A percentile compares a stretch with the other conserved stretches of the same genome.
phyloP scores from a whole-genome alignment of 306 rosid genomes.

The Vigna nakashimae region DNA sequence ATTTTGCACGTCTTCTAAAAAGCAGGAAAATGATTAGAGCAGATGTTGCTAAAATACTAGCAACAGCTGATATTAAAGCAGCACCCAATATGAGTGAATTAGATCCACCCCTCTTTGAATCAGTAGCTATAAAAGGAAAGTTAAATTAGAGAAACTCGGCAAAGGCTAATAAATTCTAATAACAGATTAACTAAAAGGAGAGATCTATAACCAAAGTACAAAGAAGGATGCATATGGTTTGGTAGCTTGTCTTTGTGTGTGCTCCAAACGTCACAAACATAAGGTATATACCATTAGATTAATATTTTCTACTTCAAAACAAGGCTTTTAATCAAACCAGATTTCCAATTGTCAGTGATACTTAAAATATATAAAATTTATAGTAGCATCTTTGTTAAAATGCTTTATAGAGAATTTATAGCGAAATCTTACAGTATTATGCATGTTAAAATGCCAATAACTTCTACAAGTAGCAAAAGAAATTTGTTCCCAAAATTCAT shows the following conservation, averaged over 20 bases:
- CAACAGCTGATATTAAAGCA: constrained; percentile 56
- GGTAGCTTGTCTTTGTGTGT: too few species aligned
- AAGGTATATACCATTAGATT: neutral
- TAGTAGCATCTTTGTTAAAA: neutral
- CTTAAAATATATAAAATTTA: neutral
- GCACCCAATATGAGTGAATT: constrained; percentile 51
- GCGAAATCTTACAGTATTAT: neutral
- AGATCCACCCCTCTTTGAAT: constrained; percentile 31
- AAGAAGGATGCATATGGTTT: too few species aligned
- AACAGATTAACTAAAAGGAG: constrained; percentile 4
- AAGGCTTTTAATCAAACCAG: neutral
- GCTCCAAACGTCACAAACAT: neutral
- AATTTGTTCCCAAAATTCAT: neutral
- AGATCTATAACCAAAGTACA: constrained; percentile 16
- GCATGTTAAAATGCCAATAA: neutral
- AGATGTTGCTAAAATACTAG: constrained; percentile 48
- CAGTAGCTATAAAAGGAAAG: constrained; percentile 38
- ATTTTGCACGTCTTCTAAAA: constrained; percentile 46
- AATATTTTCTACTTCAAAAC: too few species aligned
- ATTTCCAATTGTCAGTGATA: neutral
- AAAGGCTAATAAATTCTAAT: constrained; percentile 5
- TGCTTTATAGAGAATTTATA: too few species aligned
- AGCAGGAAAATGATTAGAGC: constrained; percentile 50
- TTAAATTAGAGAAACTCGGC: constrained; percentile 36
- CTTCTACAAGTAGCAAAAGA: neutral